Evolutionary conservation across 2,329 filamentous ascomycete genomes (phyloP).

Genomic region (Penicillium occitanis): DNA sequence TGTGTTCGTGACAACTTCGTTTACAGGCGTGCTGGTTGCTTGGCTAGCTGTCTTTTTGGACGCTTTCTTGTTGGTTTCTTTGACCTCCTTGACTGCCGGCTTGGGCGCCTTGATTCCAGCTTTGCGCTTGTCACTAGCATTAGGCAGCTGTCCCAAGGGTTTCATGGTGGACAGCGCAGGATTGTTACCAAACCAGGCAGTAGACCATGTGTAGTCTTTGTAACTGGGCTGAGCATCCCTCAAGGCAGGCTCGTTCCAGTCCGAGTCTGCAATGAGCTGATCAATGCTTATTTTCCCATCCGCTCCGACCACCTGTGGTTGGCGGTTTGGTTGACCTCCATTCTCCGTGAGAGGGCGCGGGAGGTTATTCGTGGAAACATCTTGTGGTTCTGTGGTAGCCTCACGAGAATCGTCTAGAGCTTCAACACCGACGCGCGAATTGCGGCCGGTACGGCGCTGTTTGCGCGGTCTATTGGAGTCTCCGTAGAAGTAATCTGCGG

Average conservation of each 20-base stretch:
- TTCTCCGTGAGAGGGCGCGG: constrained; percentile 9
- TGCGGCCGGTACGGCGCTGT: constrained; percentile 34
- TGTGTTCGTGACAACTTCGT: constrained; percentile 22
- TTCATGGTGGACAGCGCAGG: constrained; percentile 83
- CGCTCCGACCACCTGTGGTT: constrained; percentile 1
- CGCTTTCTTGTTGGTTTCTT: constrained; percentile 23
- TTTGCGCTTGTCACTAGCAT: constrained; percentile 58
- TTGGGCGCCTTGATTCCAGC: constrained; percentile 44
- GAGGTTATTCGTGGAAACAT: neutral
- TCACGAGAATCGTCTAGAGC: constrained; percentile 22
- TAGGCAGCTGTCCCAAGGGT: constrained; percentile 71
- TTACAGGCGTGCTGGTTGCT: constrained; percentile 15
- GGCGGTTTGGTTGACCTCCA: constrained; percentile 1
- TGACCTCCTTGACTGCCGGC: constrained; percentile 39
- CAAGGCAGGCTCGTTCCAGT: constrained; percentile 59
- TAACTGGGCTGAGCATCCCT: constrained; percentile 65
- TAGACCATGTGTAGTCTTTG: constrained; percentile 64
- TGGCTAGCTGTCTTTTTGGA: constrained; percentile 23
- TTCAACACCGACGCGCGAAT: constrained; percentile 30
- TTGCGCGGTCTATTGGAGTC: constrained; percentile 35
- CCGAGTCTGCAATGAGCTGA: constrained; percentile 19
- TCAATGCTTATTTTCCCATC: constrained; percentile 20
- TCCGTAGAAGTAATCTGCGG: constrained; percentile 27
- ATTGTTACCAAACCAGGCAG: constrained; percentile 61
- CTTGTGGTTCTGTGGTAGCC: constrained; percentile 18